A percentile compares a stretch with the other conserved stretches of the same genome.
Conservation (phyloP, 306 rosid species). For the Rubus idaeus region DNA sequence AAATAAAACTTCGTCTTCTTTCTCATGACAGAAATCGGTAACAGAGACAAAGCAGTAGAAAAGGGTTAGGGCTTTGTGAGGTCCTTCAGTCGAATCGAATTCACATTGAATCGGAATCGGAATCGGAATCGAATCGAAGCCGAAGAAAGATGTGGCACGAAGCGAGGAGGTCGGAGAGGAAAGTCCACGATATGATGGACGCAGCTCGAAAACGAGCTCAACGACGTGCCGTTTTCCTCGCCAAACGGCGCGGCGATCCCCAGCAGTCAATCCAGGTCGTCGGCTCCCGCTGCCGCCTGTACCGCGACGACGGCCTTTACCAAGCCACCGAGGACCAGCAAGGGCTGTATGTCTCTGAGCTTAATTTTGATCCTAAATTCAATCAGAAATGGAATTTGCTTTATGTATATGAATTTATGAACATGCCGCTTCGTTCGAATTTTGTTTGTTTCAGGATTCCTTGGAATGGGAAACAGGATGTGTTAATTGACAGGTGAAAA, state of each 20-base stretch:
- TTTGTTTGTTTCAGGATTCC: slow-evolving; percentile 69
- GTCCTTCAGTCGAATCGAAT: neutral
- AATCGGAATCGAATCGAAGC: neutral
- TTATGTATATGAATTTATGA: neutral
- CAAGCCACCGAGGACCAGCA: slow-evolving; percentile 95
- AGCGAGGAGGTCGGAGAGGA: slow-evolving; percentile 93
- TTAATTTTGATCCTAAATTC: neutral
- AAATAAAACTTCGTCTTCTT: too few relatives aligned
- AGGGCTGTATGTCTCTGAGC: slow-evolving; percentile 67
- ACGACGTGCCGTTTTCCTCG: slow-evolving; percentile 83
- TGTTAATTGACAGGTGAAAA: slow-evolving; percentile 80
- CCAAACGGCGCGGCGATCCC: slow-evolving; percentile 97
- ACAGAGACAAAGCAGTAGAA: too few relatives aligned
- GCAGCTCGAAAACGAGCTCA: slow-evolving; percentile 98
- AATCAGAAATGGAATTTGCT: neutral
- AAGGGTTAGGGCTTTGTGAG: neutral
- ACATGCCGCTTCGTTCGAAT: too few relatives aligned
- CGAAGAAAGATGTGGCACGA: slow-evolving; percentile 88
- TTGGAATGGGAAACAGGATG: slow-evolving; percentile 95
- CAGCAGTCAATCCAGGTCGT: slow-evolving; percentile 79
- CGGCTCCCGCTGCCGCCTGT: slow-evolving; percentile 73
- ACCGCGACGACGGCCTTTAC: slow-evolving; percentile 90
- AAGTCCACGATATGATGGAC: slow-evolving; percentile 99
- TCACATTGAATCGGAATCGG: slow-evolving; percentile 1
- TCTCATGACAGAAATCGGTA: too few relatives aligned